Evolutionary conservation across 2,329 filamentous ascomycete genomes (phyloP), one percentile per base, ranked within the genome.

Genomic region (Aspergillus quadricinctus): DNA sequence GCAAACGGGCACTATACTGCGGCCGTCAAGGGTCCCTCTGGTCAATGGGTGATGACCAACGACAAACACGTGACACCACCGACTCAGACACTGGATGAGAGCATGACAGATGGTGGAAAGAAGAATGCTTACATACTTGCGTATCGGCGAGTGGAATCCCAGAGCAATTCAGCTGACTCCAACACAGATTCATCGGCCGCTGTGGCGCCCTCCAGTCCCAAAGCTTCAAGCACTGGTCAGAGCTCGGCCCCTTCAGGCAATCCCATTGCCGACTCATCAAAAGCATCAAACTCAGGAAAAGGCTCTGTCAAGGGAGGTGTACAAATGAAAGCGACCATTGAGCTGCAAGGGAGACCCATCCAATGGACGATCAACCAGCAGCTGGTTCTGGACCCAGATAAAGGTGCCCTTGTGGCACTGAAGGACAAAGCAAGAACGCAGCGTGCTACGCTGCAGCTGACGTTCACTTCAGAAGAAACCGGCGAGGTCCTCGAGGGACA

Each of bases 1-100:
- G 17, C 49, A 1, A 3, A 4, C 0, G 68, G 66, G 1, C 68
- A 72, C 55, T 71, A 69, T 52, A 59, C 23, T 4, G 54, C 59
- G 25, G 56, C 52, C n/a, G 61, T 66, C 46, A 67, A 64, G 57
- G 57, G 58, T 4, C 55, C 58, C 10, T 50, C 51, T 17, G 49
- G 35, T 4, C 25, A 48, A 21, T 70, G 67, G 69, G 54, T 48
- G 4, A 11, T 56, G 8, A 37, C 65, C 11, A 45, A 66, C 35
- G 61, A 65, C 46, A 21, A 53, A 0, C 23, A 17, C 4, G 52
- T 61, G 9, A 37, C 11, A 3, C 11, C 11, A 3, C 11, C 29
- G 35, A 35, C 45, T 1, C 1, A 27, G 23, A 11, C 23, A n/a
- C 23, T 52, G 21, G 40, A 53, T 2, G 4, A 46, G 21, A 14